Base-by-base conservation (phyloP, 345 rosid species). In the Aquilaria yunnanensis region DNA sequence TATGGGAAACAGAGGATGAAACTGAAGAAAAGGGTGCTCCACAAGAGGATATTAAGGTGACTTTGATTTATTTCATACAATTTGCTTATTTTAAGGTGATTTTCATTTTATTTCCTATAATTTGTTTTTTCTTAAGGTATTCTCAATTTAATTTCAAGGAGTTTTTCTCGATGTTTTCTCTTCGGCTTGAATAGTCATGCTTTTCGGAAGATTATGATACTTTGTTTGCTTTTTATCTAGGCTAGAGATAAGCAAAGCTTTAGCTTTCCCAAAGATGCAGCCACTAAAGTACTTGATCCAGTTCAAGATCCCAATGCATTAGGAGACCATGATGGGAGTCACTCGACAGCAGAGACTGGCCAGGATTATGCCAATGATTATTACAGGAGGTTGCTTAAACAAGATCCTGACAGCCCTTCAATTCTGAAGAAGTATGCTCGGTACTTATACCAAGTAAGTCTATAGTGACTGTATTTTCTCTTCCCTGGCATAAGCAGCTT, bases 1-100 rank as follows among this genome's bases (percentile, higher is more conserved):
- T 89, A n/a, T 92, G 96, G 98, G 96, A 89, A 67, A 57, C 73
- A 14, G 92, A 69, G 10, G 82, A 77, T 58, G 82, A 77, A 12
- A 78, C 56, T 16, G 80, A 68, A 41, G 75, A 67, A 47, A 68
- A 73, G 32, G 45, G 2, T 5, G 47, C 57, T 67, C 62, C 48
- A 65, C 51, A 61, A 51, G 70, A 73, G 60, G 47, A 67, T 12
- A 16, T 13, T 16, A 63, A 80, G 88, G 92, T 83, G 60, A 57
- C 65, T 69, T 23, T 7, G 7, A 3, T 37, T 37, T 37, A 37
- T 37, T 37, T 37, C 43, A 37, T 37, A 37, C 5, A 37, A 37
- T 3, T 3, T 37, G 43, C 7, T 37, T 37, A 37, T 37, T 37
- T 7, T 37, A 37, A 37, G 43, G 43, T 37, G 43, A 3, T 37